These are phyloP conservation scores for Talaromyces marneffei DNA, from an alignment of 2,329 filamentous ascomycete genomes.

Conservation along the genomic window DNA sequence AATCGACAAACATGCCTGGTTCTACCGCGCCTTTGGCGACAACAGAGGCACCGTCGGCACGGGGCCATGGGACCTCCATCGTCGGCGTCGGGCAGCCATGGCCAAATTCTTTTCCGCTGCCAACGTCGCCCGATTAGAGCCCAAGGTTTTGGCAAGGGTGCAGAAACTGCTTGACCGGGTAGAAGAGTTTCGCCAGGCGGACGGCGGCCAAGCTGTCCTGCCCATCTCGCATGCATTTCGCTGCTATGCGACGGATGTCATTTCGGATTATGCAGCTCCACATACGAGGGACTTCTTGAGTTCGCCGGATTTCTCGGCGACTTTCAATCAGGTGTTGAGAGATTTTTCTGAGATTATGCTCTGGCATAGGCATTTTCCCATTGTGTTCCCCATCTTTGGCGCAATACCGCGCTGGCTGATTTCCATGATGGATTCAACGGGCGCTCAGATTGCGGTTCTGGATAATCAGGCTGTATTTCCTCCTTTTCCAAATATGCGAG, in stretches of 20 bases:
- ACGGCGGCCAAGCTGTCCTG: neutral
- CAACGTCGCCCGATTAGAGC: conserved; percentile 32
- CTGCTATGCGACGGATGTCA: conserved; percentile 15
- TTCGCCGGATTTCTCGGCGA: conserved; percentile 12
- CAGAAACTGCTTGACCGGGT: conserved; percentile 16
- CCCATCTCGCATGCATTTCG: conserved; percentile 15
- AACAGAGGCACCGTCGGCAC: conserved; percentile 15
- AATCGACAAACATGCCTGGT: conserved; percentile 15
- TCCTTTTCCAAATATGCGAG: too few species aligned
- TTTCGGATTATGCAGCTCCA: conserved; percentile 15
- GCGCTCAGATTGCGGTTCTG: conserved; percentile 14
- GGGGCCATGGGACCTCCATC: conserved; percentile 31
- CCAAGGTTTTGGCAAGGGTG: conserved; percentile 28
- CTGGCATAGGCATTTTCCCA: conserved; percentile 14
- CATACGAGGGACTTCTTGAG: conserved; percentile 13
- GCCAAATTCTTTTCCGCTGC: conserved; percentile 42
- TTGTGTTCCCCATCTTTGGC: conserved; percentile 12
- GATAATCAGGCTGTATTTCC: conserved; percentile 13
- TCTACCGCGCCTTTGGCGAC: conserved; percentile 15
- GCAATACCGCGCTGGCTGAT: conserved; percentile 13
- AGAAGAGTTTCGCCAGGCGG: conserved; percentile 4
- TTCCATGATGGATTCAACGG: conserved; percentile 10
- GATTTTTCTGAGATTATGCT: conserved; percentile 16
- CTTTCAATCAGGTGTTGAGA: conserved; percentile 12
- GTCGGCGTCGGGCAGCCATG: conserved; percentile 36